Conservation (phyloP, 164 flowering plant genomes). For the Taxillus chinensis region DNA sequence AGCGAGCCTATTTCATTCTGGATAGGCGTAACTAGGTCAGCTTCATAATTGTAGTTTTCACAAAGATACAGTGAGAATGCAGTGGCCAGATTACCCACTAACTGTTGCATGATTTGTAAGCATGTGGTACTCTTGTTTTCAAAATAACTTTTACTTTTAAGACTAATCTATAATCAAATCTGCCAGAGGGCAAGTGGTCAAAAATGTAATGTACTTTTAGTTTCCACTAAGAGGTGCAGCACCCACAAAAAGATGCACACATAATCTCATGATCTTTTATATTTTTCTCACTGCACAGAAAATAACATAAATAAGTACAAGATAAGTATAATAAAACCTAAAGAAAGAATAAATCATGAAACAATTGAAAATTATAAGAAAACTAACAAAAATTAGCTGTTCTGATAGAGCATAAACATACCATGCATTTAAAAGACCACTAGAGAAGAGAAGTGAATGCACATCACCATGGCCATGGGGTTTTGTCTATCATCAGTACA, state of each 20-base stretch:
- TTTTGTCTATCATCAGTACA: slow-evolving; percentile 53
- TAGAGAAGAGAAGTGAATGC: slow-evolving; percentile 86
- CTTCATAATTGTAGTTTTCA: too few species aligned
- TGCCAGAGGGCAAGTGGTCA: too few species aligned
- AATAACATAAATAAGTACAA: neutral
- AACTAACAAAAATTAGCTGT: slow-evolving; percentile 2
- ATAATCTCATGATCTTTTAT: neutral
- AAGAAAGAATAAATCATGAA: neutral
- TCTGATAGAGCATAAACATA: slow-evolving; percentile 18
- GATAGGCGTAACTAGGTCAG: too few species aligned
- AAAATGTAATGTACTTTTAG: too few species aligned
- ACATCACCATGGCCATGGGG: slow-evolving; percentile 99
- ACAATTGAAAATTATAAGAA: neutral
- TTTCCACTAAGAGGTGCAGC: too few species aligned
- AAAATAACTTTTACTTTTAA: neutral
- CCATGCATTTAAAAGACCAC: slow-evolving; percentile 76
- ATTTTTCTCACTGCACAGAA: neutral
- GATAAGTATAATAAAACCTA: neutral
- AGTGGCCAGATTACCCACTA: too few species aligned
- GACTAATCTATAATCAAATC: too few species aligned
- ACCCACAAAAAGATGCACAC: neutral
- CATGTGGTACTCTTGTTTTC: neutral
- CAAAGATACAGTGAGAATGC: too few species aligned
- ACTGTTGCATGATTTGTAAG: neutral
- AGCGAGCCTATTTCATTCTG: too few species aligned